phyloP scores from a whole-genome alignment of 345 rosid species.

The Raphanus raphanistrum region DNA sequence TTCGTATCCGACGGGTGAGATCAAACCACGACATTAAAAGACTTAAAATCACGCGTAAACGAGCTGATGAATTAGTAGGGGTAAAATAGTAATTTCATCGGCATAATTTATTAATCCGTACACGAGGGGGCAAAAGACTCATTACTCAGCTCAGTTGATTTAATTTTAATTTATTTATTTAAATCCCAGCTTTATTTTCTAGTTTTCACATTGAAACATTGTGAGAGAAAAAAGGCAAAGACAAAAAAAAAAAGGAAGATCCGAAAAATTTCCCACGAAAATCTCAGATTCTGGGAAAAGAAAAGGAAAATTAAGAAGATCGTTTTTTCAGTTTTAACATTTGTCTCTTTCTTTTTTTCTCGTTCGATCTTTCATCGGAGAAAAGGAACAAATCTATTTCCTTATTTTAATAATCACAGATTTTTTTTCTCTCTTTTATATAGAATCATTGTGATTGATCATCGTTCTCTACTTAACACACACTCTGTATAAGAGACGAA shows the following conservation, averaged over 20 bases:
- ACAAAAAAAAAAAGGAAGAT: conserved; percentile 36
- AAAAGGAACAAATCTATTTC: background rate
- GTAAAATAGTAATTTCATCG: conserved; percentile 39
- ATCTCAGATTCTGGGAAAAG: conserved; percentile 42
- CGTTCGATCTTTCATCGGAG: background rate
- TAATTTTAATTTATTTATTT: conserved; percentile 1
- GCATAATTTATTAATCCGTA: conserved; percentile 37
- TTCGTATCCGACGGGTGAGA: conserved; percentile 16
- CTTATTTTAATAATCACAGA: background rate
- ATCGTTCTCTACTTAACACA: conserved; percentile 24
- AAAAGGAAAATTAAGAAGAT: conserved; percentile 21
- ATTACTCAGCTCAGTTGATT: conserved; percentile 27
- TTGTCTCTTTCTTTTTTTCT: background rate
- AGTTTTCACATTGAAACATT: conserved; percentile 40
- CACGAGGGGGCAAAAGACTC: conserved; percentile 37
- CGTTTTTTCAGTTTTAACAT: conserved; percentile 28
- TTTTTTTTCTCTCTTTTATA: background rate
- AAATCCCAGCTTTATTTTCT: conserved; percentile 13
- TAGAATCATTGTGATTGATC: conserved; percentile 42
- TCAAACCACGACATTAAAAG: background rate
- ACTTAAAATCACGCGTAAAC: conserved; percentile 31
- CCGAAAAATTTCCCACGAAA: conserved; percentile 45
- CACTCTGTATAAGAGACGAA: conserved; percentile 16
- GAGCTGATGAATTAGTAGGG: conserved; percentile 22
- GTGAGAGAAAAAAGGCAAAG: background rate